phyloP scores from a whole-genome alignment of 176 grass and related monocot genomes.

The Triticum urartu region DNA sequence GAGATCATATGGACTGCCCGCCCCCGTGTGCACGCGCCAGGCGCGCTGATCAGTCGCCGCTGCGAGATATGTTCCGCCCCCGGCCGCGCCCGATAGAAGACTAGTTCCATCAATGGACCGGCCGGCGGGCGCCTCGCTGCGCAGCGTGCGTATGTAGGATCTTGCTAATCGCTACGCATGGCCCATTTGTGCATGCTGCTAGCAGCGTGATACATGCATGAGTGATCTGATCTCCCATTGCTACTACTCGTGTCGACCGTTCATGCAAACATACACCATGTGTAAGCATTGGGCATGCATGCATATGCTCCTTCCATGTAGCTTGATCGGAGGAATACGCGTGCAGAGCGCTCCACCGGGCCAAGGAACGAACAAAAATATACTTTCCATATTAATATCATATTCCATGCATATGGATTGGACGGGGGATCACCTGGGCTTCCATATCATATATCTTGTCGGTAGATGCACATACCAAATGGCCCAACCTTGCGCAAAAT shows the following conservation, averaged over 20 bases:
- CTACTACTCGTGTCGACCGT: neutral
- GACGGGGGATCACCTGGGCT: constrained; percentile 32
- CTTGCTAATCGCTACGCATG: neutral
- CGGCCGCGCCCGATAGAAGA: neutral
- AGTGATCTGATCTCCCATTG: neutral
- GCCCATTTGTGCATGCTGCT: neutral
- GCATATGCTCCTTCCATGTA: constrained; percentile 6
- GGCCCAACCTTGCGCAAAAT: neutral
- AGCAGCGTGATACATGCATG: neutral
- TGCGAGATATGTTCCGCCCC: neutral
- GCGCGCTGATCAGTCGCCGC: neutral
- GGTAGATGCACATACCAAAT: constrained; percentile 11
- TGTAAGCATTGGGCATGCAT: constrained; percentile 35
- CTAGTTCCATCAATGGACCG: constrained; percentile 17
- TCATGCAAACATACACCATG: constrained; percentile 25
- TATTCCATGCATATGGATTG: constrained; percentile 33
- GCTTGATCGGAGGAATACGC: neutral
- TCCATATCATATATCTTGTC: constrained; percentile 42
- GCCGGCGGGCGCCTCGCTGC: neutral
- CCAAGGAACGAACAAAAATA: constrained; percentile 10
- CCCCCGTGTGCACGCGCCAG: constrained; percentile 22
- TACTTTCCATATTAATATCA: constrained; percentile 38
- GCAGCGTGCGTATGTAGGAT: neutral
- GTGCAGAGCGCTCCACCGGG: neutral
- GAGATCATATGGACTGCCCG: constrained; percentile 11